A percentile compares a stretch with the other conserved stretches of the same genome.
These are phyloP conservation scores for Tephrocybe sp. DNA, from an alignment of 768 basidiomycete species.

Conservation along the genomic window DNA sequence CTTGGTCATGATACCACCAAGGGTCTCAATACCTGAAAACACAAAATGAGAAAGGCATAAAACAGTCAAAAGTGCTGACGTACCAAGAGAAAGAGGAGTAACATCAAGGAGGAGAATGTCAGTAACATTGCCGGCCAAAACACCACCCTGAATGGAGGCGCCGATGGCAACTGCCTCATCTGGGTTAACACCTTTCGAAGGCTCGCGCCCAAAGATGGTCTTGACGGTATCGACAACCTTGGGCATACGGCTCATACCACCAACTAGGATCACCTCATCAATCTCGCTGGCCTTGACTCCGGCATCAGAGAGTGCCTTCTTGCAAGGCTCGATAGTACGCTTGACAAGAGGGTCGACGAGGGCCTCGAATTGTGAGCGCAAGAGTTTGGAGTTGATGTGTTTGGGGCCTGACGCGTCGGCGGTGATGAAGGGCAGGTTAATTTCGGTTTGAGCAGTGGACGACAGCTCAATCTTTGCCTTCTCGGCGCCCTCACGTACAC, in stretches of 20 bases:
- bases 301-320: slow-evolving; percentile 93
- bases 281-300: slow-evolving; percentile 91
- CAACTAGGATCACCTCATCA: slow-evolving; percentile 96
- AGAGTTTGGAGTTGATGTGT: slow-evolving; percentile 92
- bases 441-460: slow-evolving; percentile 91
- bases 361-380: slow-evolving; percentile 86
- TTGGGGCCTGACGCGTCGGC: slow-evolving; percentile 93
- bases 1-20: slow-evolving; percentile 99
- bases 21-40: slow-evolving; percentile 80
- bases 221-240: slow-evolving; percentile 93
- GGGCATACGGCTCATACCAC: slow-evolving; percentile 99
- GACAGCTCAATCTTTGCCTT: slow-evolving; percentile 99
- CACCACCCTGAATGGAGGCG: slow-evolving; percentile 97
- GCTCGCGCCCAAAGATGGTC: slow-evolving; percentile 90
- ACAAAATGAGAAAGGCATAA: neutral
- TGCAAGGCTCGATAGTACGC: slow-evolving; percentile 93
- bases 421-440: slow-evolving; percentile 98
- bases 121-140: slow-evolving; percentile 93
- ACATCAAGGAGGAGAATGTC: slow-evolving; percentile 94
- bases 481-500: slow-evolving; percentile 98
- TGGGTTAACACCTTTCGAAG: slow-evolving; percentile 98
- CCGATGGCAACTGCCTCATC: slow-evolving; percentile 99
- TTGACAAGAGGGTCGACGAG: slow-evolving; percentile 81
- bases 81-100: slow-evolving; percentile 93
- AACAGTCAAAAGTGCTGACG: slow-evolving; percentile 17